phyloP scores from a whole-genome alignment of 495 filamentous ascomycete genomes.

The Talaromyces trachyspermus region DNA sequence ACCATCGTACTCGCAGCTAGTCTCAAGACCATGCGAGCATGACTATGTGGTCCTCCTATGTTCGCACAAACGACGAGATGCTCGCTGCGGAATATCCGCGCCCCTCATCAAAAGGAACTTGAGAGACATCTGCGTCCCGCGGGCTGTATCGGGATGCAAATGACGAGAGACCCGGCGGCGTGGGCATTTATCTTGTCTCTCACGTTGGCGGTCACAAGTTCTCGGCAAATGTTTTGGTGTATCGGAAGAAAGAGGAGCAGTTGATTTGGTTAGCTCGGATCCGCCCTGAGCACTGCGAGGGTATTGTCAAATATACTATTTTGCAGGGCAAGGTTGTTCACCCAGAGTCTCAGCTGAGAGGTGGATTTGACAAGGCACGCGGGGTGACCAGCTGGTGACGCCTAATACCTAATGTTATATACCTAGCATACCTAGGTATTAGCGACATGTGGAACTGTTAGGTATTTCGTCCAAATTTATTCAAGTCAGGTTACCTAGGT shows the following conservation, averaged over 20 bases:
- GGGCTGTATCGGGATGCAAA: slow-evolving; percentile 81
- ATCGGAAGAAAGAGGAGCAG: slow-evolving; percentile 64
- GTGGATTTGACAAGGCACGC: slow-evolving; percentile 75
- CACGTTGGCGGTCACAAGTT: slow-evolving; percentile 96
- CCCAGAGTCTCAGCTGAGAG: slow-evolving; percentile 73
- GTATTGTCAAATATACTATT: slow-evolving; percentile 80
- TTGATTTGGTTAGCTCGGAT: slow-evolving; percentile 93
- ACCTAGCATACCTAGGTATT: too few relatives aligned
- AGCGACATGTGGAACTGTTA: too few relatives aligned
- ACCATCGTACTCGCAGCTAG: slow-evolving; percentile 19
- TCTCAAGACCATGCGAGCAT: slow-evolving; percentile 65
- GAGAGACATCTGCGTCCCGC: slow-evolving; percentile 80
- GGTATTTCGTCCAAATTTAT: too few relatives aligned
- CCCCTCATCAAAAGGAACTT: slow-evolving; percentile 77
- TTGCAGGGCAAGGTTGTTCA: slow-evolving; percentile 91
- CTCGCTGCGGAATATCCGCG: slow-evolving; percentile 86
- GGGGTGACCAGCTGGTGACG: slow-evolving; percentile 83
- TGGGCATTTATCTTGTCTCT: slow-evolving; percentile 88
- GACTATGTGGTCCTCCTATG: slow-evolving; percentile 86
- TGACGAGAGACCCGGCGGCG: slow-evolving; percentile 79
- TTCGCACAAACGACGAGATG: slow-evolving; percentile 85
- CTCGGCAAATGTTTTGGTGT: slow-evolving; percentile 83
- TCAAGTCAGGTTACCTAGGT: too few relatives aligned
- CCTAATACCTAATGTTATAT: too few relatives aligned
- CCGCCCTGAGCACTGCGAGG: slow-evolving; percentile 85